Evolutionary conservation across 2,329 filamentous ascomycete species (phyloP).

Genomic region (Chrysosporium keratinophilum): DNA sequence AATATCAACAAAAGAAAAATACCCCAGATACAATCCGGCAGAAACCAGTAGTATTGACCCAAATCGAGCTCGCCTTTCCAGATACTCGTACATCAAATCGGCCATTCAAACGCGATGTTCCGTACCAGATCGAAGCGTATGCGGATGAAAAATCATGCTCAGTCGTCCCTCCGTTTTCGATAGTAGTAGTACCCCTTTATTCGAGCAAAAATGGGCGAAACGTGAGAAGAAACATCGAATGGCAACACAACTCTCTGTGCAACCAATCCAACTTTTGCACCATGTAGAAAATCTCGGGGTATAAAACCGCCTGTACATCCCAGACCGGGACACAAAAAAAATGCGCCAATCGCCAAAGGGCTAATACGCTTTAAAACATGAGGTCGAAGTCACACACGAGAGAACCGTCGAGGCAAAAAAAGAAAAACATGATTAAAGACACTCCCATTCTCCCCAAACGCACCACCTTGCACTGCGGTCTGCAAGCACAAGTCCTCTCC

Average conservation of each 20-base stretch:
- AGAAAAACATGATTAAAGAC: slow-evolving; percentile 33
- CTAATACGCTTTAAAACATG: slow-evolving; percentile 3
- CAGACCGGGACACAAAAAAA: slow-evolving; percentile 6
- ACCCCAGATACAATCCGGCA: not conserved
- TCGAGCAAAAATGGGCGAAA: not conserved
- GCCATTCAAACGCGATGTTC: not conserved
- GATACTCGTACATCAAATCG: not conserved
- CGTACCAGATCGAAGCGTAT: not conserved
- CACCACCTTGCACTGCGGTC: slow-evolving; percentile 58
- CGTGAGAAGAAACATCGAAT: not conserved
- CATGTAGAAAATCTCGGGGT: slow-evolving; percentile 2
- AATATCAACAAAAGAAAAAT: not conserved
- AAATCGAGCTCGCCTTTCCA: not conserved
- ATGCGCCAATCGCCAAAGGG: slow-evolving; percentile 8
- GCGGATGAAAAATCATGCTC: not conserved
- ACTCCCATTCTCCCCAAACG: slow-evolving; percentile 59
- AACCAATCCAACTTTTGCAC: slow-evolving; percentile 2
- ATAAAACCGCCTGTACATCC: slow-evolving; percentile 11
- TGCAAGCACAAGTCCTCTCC: slow-evolving; percentile 54
- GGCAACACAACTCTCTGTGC: not conserved
- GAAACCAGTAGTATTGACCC: not conserved
- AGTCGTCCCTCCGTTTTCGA: not conserved
- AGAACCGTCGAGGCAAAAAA: not conserved
- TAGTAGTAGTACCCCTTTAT: not conserved
- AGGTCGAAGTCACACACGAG: not conserved